Base-by-base conservation (phyloP, 306 rosid species). In the Trifolium fragiferum region DNA sequence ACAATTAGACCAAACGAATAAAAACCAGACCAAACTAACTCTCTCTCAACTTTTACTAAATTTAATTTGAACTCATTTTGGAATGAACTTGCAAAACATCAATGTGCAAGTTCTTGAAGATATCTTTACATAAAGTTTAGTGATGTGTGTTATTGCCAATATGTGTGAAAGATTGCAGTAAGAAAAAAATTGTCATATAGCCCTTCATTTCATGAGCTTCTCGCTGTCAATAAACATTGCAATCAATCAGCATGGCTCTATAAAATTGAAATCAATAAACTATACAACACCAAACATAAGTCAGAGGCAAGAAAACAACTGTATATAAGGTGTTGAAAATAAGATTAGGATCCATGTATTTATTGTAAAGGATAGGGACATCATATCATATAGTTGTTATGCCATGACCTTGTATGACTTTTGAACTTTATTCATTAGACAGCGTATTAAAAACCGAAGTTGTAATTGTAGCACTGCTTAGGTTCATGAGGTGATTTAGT, bases 181-280 rank as follows among this genome's bases (percentile, higher is more conserved):
- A 55, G n/a, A 54, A 68, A 74, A 32, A 21, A 72, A 23, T 47
- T 19, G 38, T 30, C 67, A 40, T 60, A 35, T 20, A 23, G 33
- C 70, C 66, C 54, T 44, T 73, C 54, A 55, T 66, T 55, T 64
- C 18, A 65, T 32, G 44, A 13, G 46, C 30, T 47, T n/a, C 63
- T 47, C 70, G 57, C 37, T 94, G 98, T 75, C 71, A 78, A 80
- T 58, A 72, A 84, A 41, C 72, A 83, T 63, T 59, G 65, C 66
- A 25, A 55, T 78, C 50, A 69, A 76, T 93, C 80, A 86, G 76
- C 77, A 71, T 43, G 47, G 12, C 62, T 61, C 60, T 53, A 46
- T 53, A 35, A 38, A 57, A 75, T 61, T 64, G 67, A 72, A 72
- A 54, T 16, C 69, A 43, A 54, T 55, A 55, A 68, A 75, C 77